Base-by-base conservation (phyloP, 768 basidiomycete genomes). In the Pholiota conissans region DNA sequence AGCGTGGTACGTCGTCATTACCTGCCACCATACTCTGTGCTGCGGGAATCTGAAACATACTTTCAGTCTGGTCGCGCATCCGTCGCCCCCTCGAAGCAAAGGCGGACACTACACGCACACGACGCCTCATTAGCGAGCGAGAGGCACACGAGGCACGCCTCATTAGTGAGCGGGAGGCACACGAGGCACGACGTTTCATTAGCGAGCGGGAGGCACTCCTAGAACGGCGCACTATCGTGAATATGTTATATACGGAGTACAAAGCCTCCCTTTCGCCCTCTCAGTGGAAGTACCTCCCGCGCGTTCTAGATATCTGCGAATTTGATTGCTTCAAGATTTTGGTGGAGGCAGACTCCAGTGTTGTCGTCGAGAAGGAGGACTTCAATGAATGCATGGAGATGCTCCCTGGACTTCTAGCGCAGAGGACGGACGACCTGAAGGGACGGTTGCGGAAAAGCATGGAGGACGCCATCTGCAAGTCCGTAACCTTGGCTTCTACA, bases 221-320 rank as follows among this genome's bases (percentile, higher is more conserved):
- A 20, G 0, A 35, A 14, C 40, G 37, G 1, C 16, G 18, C 9
- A 65, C 49, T 4, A 1, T 26, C 0, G 64, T 67, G 6, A 39
- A 61, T 14, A 9, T 8, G 0, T n/a, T 67, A 9, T 70, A 68
- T n/a, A 45, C 61, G 1, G 40, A 29, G 4, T 66, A 70, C 56
- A 62, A 61, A 35, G 55, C 55, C 16, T 57, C 57, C 0, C 55
- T 72, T 1, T 34, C 50, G 0, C 68, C 72, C 4, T 57, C 54
- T 0, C 60, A 67, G 37, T 67, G 68, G 69, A 34, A 52, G 6
- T 65, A 58, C 22, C 65, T 68, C 20, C 71, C 70, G 13, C 55
- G 58, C 4, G 51, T 55, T 22, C 24, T 52, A 11, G 65, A 68
- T 22, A 51, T 69, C n/a, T 59, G 61, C 22, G 18, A 28, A 18